A percentile compares a stretch with the other conserved stretches of the same genome.
Conservation (phyloP, 345 rosid genomes). For the Excoecaria agallocha region DNA sequence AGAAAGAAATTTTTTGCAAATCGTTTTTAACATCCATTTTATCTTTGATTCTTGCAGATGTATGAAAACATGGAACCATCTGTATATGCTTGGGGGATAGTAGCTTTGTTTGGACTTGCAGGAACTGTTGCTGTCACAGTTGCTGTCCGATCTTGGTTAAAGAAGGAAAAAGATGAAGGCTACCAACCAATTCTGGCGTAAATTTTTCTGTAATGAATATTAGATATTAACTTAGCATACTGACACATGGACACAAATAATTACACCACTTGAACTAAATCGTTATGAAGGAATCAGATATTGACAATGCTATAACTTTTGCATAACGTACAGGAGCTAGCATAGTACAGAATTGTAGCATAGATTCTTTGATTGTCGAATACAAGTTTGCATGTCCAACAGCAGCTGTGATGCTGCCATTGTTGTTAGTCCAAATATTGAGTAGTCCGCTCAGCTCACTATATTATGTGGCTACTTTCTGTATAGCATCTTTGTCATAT, state of each 20-base stretch:
- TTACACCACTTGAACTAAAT: no score
- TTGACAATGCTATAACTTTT: no score
- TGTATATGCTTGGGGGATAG: slow-evolving; percentile 12
- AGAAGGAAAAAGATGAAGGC: slow-evolving; percentile 37
- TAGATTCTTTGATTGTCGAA: no score
- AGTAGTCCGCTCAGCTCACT: no score
- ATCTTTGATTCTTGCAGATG: slow-evolving; percentile 22
- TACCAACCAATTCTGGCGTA: slow-evolving; percentile 38
- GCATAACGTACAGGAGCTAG: no score
- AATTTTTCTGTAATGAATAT: background rate
- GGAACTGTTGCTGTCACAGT: slow-evolving; percentile 24
- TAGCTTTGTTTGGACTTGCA: slow-evolving; percentile 29
- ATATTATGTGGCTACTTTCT: no score
- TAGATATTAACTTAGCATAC: background rate
- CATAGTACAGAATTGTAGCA: no score
- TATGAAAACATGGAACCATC: slow-evolving; percentile 17
- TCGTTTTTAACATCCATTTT: background rate
- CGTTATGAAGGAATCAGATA: no score
- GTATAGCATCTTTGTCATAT: no score
- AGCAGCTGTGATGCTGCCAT: no score
- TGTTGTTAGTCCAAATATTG: no score
- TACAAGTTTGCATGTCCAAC: no score
- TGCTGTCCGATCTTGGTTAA: slow-evolving; percentile 24
- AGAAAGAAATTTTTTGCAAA: background rate
- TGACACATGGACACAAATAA: background rate